Conservation (phyloP, 179 eudicot genomes). For the Beta lomatogona region DNA sequence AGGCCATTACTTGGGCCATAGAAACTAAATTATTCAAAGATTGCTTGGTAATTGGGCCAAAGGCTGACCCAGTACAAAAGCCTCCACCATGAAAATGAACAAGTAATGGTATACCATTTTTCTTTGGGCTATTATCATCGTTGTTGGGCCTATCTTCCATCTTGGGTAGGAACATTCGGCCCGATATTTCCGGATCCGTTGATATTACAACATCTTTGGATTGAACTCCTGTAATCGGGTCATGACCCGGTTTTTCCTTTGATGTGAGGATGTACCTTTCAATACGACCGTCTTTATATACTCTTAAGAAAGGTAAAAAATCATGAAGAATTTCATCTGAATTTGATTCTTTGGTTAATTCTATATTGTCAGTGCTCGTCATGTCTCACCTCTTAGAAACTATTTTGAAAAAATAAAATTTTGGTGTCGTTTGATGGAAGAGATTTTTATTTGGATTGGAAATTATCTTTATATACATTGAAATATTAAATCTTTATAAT, state of each 20-base stretch:
- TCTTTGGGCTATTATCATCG: neutral
- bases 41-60: slow-evolving; percentile 20
- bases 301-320: slow-evolving; percentile 37
- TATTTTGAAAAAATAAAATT: too few species aligned
- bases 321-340: slow-evolving; percentile 24
- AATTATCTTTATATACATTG: neutral
- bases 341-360: slow-evolving; percentile 2
- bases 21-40: slow-evolving; percentile 25
- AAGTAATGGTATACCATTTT: slow-evolving; percentile 38
- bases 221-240: slow-evolving; percentile 28
- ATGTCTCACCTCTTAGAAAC: too few species aligned
- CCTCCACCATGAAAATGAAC: slow-evolving; percentile 59
- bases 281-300: slow-evolving; percentile 30
- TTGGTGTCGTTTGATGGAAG: neutral
- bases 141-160: neutral
- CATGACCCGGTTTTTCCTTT: slow-evolving; percentile 19
- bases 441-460: neutral
- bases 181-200: slow-evolving; percentile 22
- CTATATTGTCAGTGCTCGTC: neutral
- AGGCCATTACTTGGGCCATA: slow-evolving; percentile 19
- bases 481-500: neutral
- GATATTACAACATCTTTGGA: slow-evolving; percentile 41
- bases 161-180: slow-evolving; percentile 43
- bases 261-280: slow-evolving; percentile 26
- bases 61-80: slow-evolving; percentile 48